Conservation (phyloP, 139 green algal genomes). For the Chlamydomonas applanata region DNA sequence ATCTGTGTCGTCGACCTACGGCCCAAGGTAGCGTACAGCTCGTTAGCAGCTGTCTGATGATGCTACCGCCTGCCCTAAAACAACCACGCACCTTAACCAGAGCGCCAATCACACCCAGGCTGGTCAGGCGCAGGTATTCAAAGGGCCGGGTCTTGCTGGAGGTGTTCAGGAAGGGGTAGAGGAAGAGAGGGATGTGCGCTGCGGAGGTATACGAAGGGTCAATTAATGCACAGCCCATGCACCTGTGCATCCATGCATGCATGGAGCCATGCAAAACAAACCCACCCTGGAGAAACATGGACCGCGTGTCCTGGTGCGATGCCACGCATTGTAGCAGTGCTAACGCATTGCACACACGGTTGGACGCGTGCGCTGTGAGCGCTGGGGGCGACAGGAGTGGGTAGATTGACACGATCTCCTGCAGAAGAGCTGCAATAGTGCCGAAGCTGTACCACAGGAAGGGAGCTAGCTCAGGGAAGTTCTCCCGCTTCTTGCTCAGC, state of each 20-base stretch:
- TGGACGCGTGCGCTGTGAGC: slow-evolving; percentile 92
- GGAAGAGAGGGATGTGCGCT: slow-evolving; percentile 96
- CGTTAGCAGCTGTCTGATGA: background rate
- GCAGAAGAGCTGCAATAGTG: slow-evolving; percentile 91
- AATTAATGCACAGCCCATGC: background rate
- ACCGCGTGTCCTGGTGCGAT: slow-evolving; percentile 90
- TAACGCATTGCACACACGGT: slow-evolving; percentile 97
- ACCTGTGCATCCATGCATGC: background rate
- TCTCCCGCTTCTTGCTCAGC: slow-evolving; percentile 95
- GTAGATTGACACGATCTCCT: slow-evolving; percentile 98
- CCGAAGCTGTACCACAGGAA: slow-evolving; percentile 97
- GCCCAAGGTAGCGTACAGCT: background rate
- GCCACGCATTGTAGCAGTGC: slow-evolving; percentile 97
- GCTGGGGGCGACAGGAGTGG: slow-evolving; percentile 89
- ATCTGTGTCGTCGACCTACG: slow-evolving; percentile 93
- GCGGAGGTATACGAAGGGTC: slow-evolving; percentile 16
- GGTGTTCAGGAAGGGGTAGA: slow-evolving; percentile 99
- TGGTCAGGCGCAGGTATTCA: slow-evolving; percentile 97
- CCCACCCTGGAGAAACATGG: slow-evolving; percentile 89
- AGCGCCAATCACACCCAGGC: slow-evolving; percentile 94
- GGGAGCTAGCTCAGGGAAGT: slow-evolving; percentile 92
- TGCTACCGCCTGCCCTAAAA: background rate
- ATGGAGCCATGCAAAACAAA: too few relatives aligned
- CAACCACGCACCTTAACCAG: slow-evolving; percentile 89
- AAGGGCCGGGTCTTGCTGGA: slow-evolving; percentile 95